phyloP scores from a whole-genome alignment of 768 basidiomycete genomes.

The Ramaria rubella region DNA sequence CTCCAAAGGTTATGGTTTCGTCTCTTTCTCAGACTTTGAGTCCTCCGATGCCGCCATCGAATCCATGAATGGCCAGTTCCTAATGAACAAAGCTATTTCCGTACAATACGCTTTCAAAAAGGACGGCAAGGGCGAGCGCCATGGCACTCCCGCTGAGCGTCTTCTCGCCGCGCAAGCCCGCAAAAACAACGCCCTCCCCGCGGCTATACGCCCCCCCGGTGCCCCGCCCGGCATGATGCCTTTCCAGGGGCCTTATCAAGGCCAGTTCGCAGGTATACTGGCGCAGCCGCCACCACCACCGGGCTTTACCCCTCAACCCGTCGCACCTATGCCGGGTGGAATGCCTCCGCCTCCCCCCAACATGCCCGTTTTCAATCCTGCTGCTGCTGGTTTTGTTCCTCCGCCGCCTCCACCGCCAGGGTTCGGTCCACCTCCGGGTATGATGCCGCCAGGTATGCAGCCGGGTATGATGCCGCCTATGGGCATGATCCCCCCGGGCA shows the following conservation, averaged over 20 bases:
- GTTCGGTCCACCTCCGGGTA: conserved; percentile 36
- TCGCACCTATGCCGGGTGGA: conserved; percentile 29
- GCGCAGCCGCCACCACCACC: conserved; percentile 77
- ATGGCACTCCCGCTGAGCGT: conserved; percentile 95
- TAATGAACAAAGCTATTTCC: conserved; percentile 96
- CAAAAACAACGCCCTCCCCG: conserved; percentile 88
- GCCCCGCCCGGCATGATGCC: conserved; percentile 12
- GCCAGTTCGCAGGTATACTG: conserved; percentile 89
- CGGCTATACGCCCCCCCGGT: conserved; percentile 67
- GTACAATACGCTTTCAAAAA: conserved; percentile 99
- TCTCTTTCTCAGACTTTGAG: conserved; percentile 96
- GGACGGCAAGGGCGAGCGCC: conserved; percentile 96
- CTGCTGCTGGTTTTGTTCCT: conserved; percentile 39
- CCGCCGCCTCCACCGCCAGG: conserved; percentile 58
- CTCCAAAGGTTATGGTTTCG: conserved; percentile 97
- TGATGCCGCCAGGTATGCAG: conserved; percentile 12
- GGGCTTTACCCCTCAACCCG: conserved; percentile 68
- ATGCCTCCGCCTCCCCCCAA: conserved; percentile 29
- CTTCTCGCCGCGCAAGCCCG: conserved; percentile 91
- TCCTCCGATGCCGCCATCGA: conserved; percentile 94
- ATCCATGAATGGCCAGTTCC: conserved; percentile 94
- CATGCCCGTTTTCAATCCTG: conserved; percentile 41
- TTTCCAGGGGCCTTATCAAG: conserved; percentile 73
- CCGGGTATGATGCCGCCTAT: conserved; percentile 8
- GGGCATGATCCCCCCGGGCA: conserved; percentile 15